Conservation (phyloP, 768 basidiomycete species). For the Leucocoprinus sp. region DNA sequence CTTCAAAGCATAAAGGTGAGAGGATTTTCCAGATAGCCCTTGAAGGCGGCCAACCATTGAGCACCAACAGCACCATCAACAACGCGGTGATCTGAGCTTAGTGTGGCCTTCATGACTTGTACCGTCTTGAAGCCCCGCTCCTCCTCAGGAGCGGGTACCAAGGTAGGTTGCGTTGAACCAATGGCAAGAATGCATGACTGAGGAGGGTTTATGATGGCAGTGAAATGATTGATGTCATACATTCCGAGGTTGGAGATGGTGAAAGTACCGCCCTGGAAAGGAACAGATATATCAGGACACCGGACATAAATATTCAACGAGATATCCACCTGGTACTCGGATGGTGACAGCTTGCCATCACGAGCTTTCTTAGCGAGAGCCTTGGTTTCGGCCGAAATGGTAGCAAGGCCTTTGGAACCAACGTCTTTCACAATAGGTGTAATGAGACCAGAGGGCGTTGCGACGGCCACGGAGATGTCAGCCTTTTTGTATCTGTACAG, state of each 20-base stretch:
- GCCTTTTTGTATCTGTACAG: constrained; percentile 80
- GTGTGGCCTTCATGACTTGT: constrained; percentile 90
- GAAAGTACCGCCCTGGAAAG: constrained; percentile 82
- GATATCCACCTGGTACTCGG: constrained; percentile 82
- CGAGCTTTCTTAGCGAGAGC: constrained; percentile 90
- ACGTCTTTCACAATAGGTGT: constrained; percentile 96
- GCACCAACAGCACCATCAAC: constrained; percentile 97
- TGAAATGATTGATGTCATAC: constrained; percentile 93
- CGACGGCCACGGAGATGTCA: constrained; percentile 95
- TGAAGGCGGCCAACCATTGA: constrained; percentile 88
- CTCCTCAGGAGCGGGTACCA: constrained; percentile 81
- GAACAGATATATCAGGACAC: not conserved
- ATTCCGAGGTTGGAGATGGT: constrained; percentile 99
- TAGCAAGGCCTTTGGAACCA: constrained; percentile 85
- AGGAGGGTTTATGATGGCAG: constrained; percentile 98
- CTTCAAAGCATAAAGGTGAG: constrained; percentile 89
- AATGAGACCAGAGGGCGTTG: constrained; percentile 92
- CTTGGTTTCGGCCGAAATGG: constrained; percentile 91
- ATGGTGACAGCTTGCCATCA: constrained; percentile 90
- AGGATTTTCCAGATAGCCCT: constrained; percentile 94
- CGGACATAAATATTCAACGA: not conserved
- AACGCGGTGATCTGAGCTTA: constrained; percentile 91
- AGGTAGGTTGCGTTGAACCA: constrained; percentile 76
- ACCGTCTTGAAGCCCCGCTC: constrained; percentile 93
- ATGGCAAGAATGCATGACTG: constrained; percentile 98